Evolutionary conservation across 2,329 filamentous ascomycete species (phyloP).

Genomic region (Periconia sp.): DNA sequence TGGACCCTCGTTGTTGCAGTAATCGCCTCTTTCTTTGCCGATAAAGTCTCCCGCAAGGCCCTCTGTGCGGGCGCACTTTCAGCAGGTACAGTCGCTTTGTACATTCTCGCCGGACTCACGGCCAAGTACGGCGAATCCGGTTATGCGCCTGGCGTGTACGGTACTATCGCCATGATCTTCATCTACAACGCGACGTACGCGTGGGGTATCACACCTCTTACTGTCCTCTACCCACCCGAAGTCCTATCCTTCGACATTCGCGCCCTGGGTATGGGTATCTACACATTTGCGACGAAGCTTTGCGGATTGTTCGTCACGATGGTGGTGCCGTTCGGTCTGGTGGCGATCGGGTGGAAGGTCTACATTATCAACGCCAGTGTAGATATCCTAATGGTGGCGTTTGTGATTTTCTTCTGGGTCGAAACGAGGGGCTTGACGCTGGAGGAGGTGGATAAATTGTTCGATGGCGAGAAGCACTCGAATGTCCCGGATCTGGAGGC

Average conservation of each 20-base stretch:
- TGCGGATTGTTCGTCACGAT: background rate
- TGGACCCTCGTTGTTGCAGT: constrained; percentile 18
- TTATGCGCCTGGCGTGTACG: constrained; percentile 43
- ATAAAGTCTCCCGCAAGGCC: constrained; percentile 32
- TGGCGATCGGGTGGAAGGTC: constrained; percentile 5
- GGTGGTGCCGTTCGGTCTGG: background rate
- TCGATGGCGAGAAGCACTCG: constrained; percentile 17
- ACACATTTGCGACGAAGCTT: background rate
- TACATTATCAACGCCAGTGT: constrained; percentile 50
- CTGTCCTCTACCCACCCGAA: constrained; percentile 6
- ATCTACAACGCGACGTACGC: constrained; percentile 6
- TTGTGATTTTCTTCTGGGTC: constrained; percentile 38
- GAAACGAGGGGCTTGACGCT: constrained; percentile 13
- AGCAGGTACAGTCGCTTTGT: constrained; percentile 4
- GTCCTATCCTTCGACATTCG: constrained; percentile 2
- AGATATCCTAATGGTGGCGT: constrained; percentile 44
- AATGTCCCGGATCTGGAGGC: constrained; percentile 17
- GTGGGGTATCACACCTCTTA: constrained; percentile 6
- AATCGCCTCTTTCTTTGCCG: constrained; percentile 34
- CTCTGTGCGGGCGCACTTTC: constrained; percentile 2
- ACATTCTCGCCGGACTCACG: constrained; percentile 12
- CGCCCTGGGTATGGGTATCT: background rate
- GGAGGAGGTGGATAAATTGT: constrained; percentile 12
- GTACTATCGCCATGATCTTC: constrained; percentile 6
- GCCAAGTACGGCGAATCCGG: constrained; percentile 33